Conservation (phyloP, 768 basidiomycete genomes). For the Mycena capillaripes region DNA sequence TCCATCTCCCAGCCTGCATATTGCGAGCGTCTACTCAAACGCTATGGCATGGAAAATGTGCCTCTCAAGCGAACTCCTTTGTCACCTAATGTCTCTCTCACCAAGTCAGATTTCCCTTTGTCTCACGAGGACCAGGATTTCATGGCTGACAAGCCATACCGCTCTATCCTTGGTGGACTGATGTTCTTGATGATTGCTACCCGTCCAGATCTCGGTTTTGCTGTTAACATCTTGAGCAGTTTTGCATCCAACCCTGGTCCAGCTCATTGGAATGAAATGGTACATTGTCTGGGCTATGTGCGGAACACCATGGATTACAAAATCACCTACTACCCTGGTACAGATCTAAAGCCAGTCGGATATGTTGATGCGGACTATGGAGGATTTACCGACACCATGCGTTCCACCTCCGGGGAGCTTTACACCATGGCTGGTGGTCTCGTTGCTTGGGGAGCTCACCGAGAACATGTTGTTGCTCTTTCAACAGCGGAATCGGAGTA, state of each 20-base stretch:
- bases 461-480: background rate
- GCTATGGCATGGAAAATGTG: too few species aligned
- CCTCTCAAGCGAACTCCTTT: too few species aligned
- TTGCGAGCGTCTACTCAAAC: too few species aligned
- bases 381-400: background rate
- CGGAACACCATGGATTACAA: constrained; percentile 17
- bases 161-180: background rate
- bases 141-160: too few species aligned
- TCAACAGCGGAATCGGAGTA: constrained; percentile 4
- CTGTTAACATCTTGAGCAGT: background rate
- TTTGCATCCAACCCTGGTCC: background rate
- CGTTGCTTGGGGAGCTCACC: background rate
- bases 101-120: too few species aligned
- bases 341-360: background rate
- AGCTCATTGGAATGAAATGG: background rate
- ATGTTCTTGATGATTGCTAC: background rate
- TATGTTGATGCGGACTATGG: constrained; percentile 3
- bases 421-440: background rate
- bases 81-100: too few species aligned
- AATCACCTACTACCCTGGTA: constrained; percentile 37
- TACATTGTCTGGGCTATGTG: background rate
- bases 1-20: too few species aligned
- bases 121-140: too few species aligned
- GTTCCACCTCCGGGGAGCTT: constrained; percentile 12
- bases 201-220: background rate